A percentile compares a stretch with the other conserved stretches of the same genome.
phyloP scores from a whole-genome alignment of 2,329 filamentous ascomycete genomes.

The Waltergamsia citrina region DNA sequence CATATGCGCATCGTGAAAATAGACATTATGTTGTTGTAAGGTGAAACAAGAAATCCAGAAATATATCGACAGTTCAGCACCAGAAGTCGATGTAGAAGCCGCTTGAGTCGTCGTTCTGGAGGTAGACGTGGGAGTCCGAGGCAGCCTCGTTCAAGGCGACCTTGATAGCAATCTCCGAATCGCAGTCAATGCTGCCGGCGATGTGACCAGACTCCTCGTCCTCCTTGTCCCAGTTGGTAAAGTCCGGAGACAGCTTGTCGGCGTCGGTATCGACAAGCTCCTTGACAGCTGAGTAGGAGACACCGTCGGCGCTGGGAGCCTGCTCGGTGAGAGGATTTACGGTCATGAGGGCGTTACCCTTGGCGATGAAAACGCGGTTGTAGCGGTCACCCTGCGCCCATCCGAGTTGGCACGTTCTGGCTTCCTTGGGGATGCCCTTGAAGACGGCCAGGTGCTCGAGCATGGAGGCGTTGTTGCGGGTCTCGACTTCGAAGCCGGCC shows the following conservation, averaged over 20 bases:
- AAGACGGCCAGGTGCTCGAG: slow-evolving; percentile 22
- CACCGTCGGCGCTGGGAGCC: slow-evolving; percentile 3
- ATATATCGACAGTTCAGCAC: too few relatives aligned
- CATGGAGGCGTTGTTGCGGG: slow-evolving; percentile 10
- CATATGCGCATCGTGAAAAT: too few relatives aligned
- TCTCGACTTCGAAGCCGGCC: slow-evolving; percentile 11
- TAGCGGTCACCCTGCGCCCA: slow-evolving; percentile 24
- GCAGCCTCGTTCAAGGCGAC: slow-evolving; percentile 10
- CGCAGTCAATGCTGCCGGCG: slow-evolving; percentile 14
- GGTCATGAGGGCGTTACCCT: slow-evolving; percentile 13
- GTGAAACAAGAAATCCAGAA: too few relatives aligned
- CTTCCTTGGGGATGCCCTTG: slow-evolving; percentile 15
- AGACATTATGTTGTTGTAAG: too few relatives aligned
- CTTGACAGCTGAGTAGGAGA: slow-evolving; percentile 9
- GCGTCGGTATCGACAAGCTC: not conserved
- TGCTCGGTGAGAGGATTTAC: slow-evolving; percentile 11
- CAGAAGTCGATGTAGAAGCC: slow-evolving; percentile 13
- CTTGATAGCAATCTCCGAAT: slow-evolving; percentile 15
- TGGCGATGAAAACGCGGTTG: slow-evolving; percentile 25
- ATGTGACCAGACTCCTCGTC: slow-evolving; percentile 8
- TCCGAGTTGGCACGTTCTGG: slow-evolving; percentile 15
- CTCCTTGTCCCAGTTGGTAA: slow-evolving; percentile 16
- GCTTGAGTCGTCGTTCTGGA: slow-evolving; percentile 18
- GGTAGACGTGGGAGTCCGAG: slow-evolving; percentile 14
- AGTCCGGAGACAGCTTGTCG: slow-evolving; percentile 12